phyloP scores from a whole-genome alignment of 2,329 filamentous ascomycete genomes.

The Elsinoe australis region DNA sequence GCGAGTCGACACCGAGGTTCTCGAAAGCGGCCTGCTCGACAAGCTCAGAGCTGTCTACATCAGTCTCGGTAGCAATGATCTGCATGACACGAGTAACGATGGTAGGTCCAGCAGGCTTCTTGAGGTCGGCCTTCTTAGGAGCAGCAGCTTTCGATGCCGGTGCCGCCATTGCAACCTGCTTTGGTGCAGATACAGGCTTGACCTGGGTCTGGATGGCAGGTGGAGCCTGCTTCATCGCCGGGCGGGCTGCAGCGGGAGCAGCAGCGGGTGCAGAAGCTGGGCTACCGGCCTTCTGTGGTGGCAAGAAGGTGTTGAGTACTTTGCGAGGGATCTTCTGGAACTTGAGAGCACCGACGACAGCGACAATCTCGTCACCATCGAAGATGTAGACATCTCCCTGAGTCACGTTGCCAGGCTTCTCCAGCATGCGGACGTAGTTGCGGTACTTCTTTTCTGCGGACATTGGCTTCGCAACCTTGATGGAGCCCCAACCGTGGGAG shows the following conservation, averaged over 20 bases:
- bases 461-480: constrained; percentile 49
- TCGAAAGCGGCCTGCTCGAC: constrained; percentile 54
- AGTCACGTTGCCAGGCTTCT: constrained; percentile 47
- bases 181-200: constrained; percentile 22
- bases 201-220: constrained; percentile 23
- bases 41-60: constrained; percentile 51
- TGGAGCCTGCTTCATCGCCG: constrained; percentile 27
- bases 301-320: constrained; percentile 59
- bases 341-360: constrained; percentile 54
- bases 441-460: constrained; percentile 48
- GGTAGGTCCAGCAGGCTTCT: constrained; percentile 42
- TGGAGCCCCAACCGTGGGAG: constrained; percentile 54
- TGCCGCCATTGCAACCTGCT: constrained; percentile 10
- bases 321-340: constrained; percentile 61
- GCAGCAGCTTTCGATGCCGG: constrained; percentile 26
- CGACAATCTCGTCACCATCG: constrained; percentile 52
- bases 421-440: constrained; percentile 57
- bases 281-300: constrained; percentile 42
- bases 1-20: constrained; percentile 55
- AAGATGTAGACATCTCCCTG: constrained; percentile 55
- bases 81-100: constrained; percentile 51
- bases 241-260: constrained; percentile 27
- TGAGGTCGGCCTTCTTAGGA: constrained; percentile 44
- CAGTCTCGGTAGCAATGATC: constrained; percentile 60
- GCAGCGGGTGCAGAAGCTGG: constrained; percentile 33